Percentiles rank a stretch among this genome's conserved stretches.
phyloP scores from a whole-genome alignment of 345 rosid species.

The Gossypium ekmanianum region DNA sequence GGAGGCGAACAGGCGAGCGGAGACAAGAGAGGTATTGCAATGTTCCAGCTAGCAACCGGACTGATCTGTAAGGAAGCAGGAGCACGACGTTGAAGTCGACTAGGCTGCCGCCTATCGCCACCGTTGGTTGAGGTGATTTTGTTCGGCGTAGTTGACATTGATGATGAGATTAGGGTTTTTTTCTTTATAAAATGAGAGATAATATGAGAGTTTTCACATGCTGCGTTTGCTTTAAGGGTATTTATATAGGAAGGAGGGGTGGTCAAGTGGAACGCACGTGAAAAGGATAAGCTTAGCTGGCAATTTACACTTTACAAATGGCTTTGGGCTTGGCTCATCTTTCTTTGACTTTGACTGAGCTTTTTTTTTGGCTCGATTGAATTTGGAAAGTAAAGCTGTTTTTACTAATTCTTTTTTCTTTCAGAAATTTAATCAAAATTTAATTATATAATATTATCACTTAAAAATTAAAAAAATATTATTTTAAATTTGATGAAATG shows the following conservation, averaged over 20 bases:
- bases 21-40: conserved; percentile 87
- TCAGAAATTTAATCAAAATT: neutral
- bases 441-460: no score
- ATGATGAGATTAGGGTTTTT: neutral
- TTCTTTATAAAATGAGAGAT: neutral
- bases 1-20: conserved; percentile 74
- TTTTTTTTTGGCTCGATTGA: neutral
- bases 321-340: conserved; percentile 14
- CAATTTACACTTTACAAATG: conserved; percentile 9
- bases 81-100: conserved; percentile 69
- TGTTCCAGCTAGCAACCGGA: conserved; percentile 59
- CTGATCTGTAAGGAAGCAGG: conserved; percentile 70
- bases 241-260: neutral
- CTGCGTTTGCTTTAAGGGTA: neutral
- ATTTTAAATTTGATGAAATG: no score
- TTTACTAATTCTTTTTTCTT: neutral
- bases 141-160: conserved; percentile 26
- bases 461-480: no score
- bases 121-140: conserved; percentile 21
- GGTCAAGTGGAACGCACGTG: conserved; percentile 22
- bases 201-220: neutral
- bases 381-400: no score
- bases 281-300: conserved; percentile 1
- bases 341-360: conserved; percentile 13
- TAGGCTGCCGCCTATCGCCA: conserved; percentile 36